Base-by-base conservation (phyloP, 2,329 filamentous ascomycete species). In the Lachnellula suecica region DNA sequence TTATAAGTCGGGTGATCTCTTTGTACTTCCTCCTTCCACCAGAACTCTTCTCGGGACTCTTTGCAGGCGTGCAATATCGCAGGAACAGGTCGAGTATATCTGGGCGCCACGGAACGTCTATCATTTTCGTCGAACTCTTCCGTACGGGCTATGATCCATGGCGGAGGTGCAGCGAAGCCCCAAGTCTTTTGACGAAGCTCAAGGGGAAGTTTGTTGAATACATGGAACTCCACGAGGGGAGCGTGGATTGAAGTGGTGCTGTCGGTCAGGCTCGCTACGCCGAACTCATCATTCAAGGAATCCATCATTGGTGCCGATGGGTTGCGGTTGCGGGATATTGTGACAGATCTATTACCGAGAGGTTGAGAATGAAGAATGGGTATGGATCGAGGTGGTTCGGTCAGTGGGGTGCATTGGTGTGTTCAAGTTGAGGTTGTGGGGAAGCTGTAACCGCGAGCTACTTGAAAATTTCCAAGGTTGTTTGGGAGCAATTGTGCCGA, bases 121-220 rank as follows among this genome's bases (percentile, higher is more conserved):
- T 6, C 20, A 23, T 13, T 20, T 10, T 11, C 25, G 8, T 31
- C n/a, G 29, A 4, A 31, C n/a, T n/a, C n/a, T n/a, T n/a, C n/a
- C n/a, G n/a, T n/a, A n/a, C n/a, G n/a, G n/a, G 20, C n/a, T 4
- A 48, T 24, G 8, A 22, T 19, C 15, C 24, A 42, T 13, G 22
- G 35, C 2, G 23, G 20, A 24, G 46, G 46, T 42, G 35, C 17
- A 13, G 35, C 46, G 9, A 22, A 22, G 17, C 35, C 37, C 23
- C 44, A 51, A 10, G 52, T 52, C 7, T 41, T 23, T 2, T 31
- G 23, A 7, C 49, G 35, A 2, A 56, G 19, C n/a, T 56, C 53
- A 7, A 35, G 19, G 2, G 53, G 45, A 6, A 56, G 45, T 4
- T 49, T 43, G 19, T 40, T 31, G n/a, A 52, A 56, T 20, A 31